A percentile compares a stretch with the other conserved stretches of the same genome.
Evolutionary conservation across 129 eudicot genomes (phyloP).

Genomic region (Rutidosis leptorrhynchoides): DNA sequence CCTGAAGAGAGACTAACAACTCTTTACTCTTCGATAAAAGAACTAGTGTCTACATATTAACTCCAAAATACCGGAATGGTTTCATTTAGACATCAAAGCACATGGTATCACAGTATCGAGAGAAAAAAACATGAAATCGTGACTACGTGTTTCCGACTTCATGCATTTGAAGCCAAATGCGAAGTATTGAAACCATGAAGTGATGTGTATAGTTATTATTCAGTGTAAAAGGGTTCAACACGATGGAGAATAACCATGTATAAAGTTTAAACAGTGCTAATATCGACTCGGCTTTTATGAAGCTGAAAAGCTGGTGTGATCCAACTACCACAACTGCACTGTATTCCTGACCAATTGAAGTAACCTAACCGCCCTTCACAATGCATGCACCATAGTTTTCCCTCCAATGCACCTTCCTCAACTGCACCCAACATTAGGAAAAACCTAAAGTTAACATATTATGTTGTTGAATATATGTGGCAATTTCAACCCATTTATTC

Average conservation of each 20-base stretch:
- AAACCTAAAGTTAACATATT: background rate
- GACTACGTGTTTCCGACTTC: slow-evolving; percentile 19
- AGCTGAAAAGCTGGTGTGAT: slow-evolving; percentile 97
- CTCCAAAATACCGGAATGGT: too few species aligned
- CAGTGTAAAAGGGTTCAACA: slow-evolving; percentile 23
- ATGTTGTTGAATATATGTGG: background rate
- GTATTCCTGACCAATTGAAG: slow-evolving; percentile 97
- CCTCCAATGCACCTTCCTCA: slow-evolving; percentile 91
- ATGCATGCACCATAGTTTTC: slow-evolving; percentile 72
- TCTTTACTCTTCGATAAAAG: too few species aligned
- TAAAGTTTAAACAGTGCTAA: slow-evolving; percentile 52
- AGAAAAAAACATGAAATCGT: slow-evolving; percentile 23
- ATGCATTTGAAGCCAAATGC: slow-evolving; percentile 24
- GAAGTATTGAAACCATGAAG: slow-evolving; percentile 10
- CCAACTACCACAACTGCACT: slow-evolving; percentile 99
- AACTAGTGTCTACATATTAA: too few species aligned
- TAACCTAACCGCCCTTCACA: slow-evolving; percentile 93
- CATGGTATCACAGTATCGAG: slow-evolving; percentile 4
- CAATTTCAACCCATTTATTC: background rate
- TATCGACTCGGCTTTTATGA: slow-evolving; percentile 82
- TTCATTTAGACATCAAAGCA: slow-evolving; percentile 24
- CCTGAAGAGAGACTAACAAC: too few species aligned
- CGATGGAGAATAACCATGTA: background rate
- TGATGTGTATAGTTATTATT: slow-evolving; percentile 31
- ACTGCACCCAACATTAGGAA: slow-evolving; percentile 41